These are phyloP conservation scores for Pseudozyma sp. DNA, from an alignment of 1,284 basidiomycete genomes.

Conservation along the genomic window DNA sequence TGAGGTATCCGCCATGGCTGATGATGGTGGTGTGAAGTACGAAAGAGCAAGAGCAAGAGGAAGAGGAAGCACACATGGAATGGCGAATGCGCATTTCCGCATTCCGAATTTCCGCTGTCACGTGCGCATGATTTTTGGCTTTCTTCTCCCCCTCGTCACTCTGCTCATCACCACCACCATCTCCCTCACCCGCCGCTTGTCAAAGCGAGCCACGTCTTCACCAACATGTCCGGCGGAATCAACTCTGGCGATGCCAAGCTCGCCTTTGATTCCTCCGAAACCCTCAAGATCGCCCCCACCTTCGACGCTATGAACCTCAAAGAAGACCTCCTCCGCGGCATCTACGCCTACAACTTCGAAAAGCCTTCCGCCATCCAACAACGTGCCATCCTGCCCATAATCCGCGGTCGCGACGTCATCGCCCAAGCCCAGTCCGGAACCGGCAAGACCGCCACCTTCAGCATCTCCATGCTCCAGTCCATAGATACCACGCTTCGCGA, in stretches of 20 bases:
- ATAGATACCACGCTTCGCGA: constrained; percentile 96
- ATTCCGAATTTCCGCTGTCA: constrained; percentile 28
- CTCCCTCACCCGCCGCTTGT: neutral
- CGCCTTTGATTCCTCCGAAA: constrained; percentile 96
- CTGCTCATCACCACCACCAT: neutral
- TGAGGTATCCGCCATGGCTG: constrained; percentile 75
- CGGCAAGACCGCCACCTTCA: constrained; percentile 96
- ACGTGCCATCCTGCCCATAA: constrained; percentile 65
- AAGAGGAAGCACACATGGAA: neutral
- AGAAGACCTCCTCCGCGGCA: constrained; percentile 93
- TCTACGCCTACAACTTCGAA: constrained; percentile 88
- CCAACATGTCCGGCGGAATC: constrained; percentile 49
- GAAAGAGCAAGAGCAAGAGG: constrained; percentile 1
- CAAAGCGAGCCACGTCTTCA: neutral
- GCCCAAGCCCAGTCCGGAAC: constrained; percentile 99
- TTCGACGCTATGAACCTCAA: constrained; percentile 90
- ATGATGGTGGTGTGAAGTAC: neutral
- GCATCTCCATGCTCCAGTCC: constrained; percentile 75
- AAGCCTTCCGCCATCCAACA: constrained; percentile 61
- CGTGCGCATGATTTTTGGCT: constrained; percentile 23
- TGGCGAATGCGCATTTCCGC: constrained; percentile 10
- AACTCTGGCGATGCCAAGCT: constrained; percentile 74
- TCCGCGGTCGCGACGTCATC: constrained; percentile 87
- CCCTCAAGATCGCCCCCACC: constrained; percentile 76
- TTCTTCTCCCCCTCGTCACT: constrained; percentile 3